Percentiles rank a stretch among this genome's conserved stretches.
Evolutionary conservation across 148 eudicot genomes (phyloP).

Genomic region (Arctostaphylos glauca): DNA sequence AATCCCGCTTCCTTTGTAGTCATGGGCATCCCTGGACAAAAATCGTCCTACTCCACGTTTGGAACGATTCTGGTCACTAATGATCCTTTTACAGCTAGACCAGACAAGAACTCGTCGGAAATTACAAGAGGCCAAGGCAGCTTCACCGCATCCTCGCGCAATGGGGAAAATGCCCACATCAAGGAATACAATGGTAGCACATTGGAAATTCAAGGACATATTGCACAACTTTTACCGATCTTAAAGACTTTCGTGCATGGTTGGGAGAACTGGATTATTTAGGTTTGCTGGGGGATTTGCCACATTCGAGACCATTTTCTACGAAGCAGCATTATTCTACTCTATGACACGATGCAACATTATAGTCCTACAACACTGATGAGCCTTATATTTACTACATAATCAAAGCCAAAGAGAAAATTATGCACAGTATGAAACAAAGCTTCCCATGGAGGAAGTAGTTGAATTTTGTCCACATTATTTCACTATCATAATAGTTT

Average conservation of each 20-base stretch:
- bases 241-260: not conserved
- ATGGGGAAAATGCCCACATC: not conserved
- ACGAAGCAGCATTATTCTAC: too few relatives aligned
- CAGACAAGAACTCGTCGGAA: not conserved
- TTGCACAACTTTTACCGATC: too few relatives aligned
- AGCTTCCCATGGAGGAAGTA: too few relatives aligned
- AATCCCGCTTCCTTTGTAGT: not conserved
- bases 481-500: too few relatives aligned
- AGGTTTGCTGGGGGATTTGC: constrained; percentile 8
- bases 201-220: not conserved
- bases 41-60: not conserved
- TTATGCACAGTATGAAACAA: too few relatives aligned
- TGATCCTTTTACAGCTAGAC: not conserved
- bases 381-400: too few relatives aligned
- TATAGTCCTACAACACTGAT: too few relatives aligned
- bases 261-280: not conserved
- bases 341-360: too few relatives aligned
- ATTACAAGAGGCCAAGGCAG: not conserved
- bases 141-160: not conserved
- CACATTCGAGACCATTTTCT: too few relatives aligned
- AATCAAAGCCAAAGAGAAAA: too few relatives aligned
- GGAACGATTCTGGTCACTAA: not conserved
- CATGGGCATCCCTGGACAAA: constrained; percentile 10
- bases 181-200: constrained; percentile 4
- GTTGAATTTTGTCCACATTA: too few relatives aligned